Conservation (phyloP, 225 moss, liverwort and hornwort genomes). For the Climacium dendroides region DNA sequence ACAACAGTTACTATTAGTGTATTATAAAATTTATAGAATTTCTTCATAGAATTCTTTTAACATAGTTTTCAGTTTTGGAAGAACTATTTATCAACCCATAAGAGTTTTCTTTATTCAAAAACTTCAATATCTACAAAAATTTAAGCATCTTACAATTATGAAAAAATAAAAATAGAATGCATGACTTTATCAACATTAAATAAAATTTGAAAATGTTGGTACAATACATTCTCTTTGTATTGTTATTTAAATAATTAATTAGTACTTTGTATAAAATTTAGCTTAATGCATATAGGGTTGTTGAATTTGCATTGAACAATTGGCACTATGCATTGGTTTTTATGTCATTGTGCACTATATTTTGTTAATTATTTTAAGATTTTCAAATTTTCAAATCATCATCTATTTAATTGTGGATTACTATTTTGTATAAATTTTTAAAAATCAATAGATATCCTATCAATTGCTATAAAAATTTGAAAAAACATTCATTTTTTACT, state of each 20-base stretch:
- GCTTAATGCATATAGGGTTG: not conserved
- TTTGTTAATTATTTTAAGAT: not conserved
- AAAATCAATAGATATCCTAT: not conserved
- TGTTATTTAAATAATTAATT: not conserved
- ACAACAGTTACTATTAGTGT: not conserved
- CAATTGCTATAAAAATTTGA: not conserved
- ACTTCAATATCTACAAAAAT: not conserved
- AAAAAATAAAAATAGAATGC: not conserved
- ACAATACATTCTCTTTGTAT: not conserved
- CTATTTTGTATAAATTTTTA: not conserved
- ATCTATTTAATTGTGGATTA: not conserved
- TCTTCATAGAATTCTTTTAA: not conserved
- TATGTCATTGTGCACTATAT: not conserved
- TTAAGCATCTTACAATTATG: no score
- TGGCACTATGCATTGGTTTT: no score
- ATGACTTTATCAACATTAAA: not conserved
- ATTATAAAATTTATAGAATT: no score
- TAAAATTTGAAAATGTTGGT: not conserved
- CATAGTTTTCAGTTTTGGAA: fast-evolving
- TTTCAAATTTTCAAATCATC: not conserved
- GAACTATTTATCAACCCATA: no score
- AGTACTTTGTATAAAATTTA: not conserved
- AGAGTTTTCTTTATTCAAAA: no score
- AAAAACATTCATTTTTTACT: not conserved
- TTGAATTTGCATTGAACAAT: no score